Conservation (phyloP, 2,329 filamentous ascomycete species). For the Fusarium sp. region DNA sequence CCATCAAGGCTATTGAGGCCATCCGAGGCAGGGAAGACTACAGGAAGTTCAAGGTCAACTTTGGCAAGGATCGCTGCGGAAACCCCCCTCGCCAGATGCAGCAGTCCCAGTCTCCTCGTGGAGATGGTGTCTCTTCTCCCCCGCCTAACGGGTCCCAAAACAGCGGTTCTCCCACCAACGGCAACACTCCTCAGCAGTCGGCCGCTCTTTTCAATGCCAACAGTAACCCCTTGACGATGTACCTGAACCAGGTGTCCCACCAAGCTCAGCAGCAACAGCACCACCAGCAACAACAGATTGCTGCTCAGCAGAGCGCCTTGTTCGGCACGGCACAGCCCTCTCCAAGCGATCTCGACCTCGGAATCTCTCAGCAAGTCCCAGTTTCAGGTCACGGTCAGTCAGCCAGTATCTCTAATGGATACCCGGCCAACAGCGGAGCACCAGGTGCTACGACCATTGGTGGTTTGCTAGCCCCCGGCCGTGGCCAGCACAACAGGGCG, state of each 20-base stretch:
- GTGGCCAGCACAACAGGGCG: conserved; percentile 80
- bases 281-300: conserved; percentile 79
- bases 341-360: conserved; percentile 69
- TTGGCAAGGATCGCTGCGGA: conserved; percentile 97
- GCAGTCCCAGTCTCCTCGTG: conserved; percentile 76
- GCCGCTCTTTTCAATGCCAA: conserved; percentile 84
- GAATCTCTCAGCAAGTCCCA: conserved; percentile 73
- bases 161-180: conserved; percentile 69
- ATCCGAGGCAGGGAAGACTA: conserved; percentile 96
- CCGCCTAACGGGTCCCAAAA: conserved; percentile 73
- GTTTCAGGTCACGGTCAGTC: conserved; percentile 76
- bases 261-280: conserved; percentile 82
- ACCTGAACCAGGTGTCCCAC: conserved; percentile 85
- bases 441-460: conserved; percentile 79
- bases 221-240: conserved; percentile 94
- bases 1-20: conserved; percentile 98
- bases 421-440: conserved; percentile 65
- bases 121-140: conserved; percentile 71
- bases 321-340: conserved; percentile 80
- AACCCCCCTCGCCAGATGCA: conserved; percentile 93
- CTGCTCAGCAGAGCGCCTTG: conserved; percentile 83
- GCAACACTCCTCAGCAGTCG: conserved; percentile 72
- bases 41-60: conserved; percentile 99
- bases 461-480: conserved; percentile 81
- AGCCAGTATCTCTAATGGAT: conserved; percentile 76